Evolutionary conservation across 139 green algal genomes (phyloP).

Genomic region (Chlorella sp.): DNA sequence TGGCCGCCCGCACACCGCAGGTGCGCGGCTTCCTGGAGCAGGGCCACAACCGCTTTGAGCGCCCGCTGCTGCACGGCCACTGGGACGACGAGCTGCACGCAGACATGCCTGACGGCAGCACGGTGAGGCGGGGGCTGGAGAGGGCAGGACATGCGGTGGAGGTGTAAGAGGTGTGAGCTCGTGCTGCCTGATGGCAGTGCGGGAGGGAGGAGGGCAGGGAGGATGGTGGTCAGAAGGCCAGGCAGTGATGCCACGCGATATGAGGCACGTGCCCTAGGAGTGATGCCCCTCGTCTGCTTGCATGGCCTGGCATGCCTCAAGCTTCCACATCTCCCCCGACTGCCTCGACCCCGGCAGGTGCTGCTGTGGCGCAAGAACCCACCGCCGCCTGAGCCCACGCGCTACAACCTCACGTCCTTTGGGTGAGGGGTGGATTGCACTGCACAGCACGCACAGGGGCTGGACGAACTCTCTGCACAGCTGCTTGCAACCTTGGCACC

Average conservation of each 20-base stretch:
- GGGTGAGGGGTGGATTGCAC: neutral
- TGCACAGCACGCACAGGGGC: neutral
- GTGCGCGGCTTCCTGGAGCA: conserved; percentile 58
- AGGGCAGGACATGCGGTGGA: neutral
- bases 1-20: conserved; percentile 34
- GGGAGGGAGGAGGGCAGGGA: too few species aligned
- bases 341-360: conserved; percentile 13
- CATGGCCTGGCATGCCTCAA: too few species aligned
- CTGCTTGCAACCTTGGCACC: neutral
- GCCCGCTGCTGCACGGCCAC: conserved; percentile 53
- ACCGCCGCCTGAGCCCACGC: conserved; percentile 57
- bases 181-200: too few species aligned
- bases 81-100: conserved; percentile 66
- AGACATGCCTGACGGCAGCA: conserved; percentile 51
- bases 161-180: too few species aligned
- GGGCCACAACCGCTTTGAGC: conserved; percentile 37
- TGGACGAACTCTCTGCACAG: too few species aligned
- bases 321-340: neutral
- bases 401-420: conserved; percentile 79
- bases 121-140: too few species aligned
- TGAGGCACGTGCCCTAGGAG: too few species aligned
- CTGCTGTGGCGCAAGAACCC: conserved; percentile 65
- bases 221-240: too few species aligned
- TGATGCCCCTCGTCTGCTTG: too few species aligned
- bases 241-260: too few species aligned